Conservation (phyloP, 2,329 filamentous ascomycete species). For the Fusarium pseudograminearum region DNA sequence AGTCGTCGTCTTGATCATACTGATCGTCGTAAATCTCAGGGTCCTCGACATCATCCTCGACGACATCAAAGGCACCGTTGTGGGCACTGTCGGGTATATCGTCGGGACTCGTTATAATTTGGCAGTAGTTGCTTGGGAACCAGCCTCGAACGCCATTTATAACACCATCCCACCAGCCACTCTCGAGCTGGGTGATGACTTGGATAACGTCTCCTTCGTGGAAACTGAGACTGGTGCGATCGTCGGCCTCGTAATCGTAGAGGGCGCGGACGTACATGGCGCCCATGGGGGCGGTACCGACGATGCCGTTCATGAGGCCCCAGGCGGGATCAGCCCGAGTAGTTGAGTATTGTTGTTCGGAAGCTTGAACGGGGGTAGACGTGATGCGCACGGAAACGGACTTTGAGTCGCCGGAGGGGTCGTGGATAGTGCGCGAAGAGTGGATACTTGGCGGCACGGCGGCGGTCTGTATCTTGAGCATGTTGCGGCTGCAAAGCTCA, state of each 20-base stretch:
- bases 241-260: slow-evolving; percentile 98
- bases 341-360: slow-evolving; percentile 42
- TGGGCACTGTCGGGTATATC: slow-evolving; percentile 74
- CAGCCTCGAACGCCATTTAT: slow-evolving; percentile 97
- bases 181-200: slow-evolving; percentile 97
- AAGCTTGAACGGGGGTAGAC: slow-evolving; percentile 44
- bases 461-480: slow-evolving; percentile 50
- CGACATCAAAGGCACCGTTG: slow-evolving; percentile 65
- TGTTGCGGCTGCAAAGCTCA: slow-evolving; percentile 50
- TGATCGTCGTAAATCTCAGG: slow-evolving; percentile 75
- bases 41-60: slow-evolving; percentile 72
- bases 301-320: slow-evolving; percentile 69
- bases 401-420: slow-evolving; percentile 48
- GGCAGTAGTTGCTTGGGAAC: slow-evolving; percentile 99
- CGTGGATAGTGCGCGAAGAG: slow-evolving; percentile 49
- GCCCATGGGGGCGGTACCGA: slow-evolving; percentile 69
- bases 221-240: slow-evolving; percentile 96
- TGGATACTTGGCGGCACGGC: slow-evolving; percentile 51
- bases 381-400: slow-evolving; percentile 48
- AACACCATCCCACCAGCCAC: slow-evolving; percentile 99
- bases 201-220: slow-evolving; percentile 97
- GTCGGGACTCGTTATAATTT: slow-evolving; percentile 81
- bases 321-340: slow-evolving; percentile 47
- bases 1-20: slow-evolving; percentile 74
- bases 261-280: slow-evolving; percentile 93